Evolutionary conservation across 768 basidiomycete genomes (phyloP), one percentile per base, ranked within the genome.

Genomic region (Tricholoma terreum): DNA sequence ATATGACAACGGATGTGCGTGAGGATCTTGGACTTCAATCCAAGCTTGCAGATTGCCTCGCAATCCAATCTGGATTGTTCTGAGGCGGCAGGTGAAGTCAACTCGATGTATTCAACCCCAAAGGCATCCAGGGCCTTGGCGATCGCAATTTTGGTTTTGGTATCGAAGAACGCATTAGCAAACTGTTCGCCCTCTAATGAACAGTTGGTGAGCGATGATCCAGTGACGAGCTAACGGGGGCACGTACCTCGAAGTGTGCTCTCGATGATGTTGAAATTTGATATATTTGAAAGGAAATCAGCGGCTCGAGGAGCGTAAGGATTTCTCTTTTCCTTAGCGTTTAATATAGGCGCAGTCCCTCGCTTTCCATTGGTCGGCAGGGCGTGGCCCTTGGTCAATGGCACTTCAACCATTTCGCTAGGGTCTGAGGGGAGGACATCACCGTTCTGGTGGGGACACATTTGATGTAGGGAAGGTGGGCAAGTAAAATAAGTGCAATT

Each of bases 1-100:
- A 99, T 98, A 73, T 99, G 97, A 74, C 97, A 99, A 46, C 97
- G 87, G 65, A 99, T 98, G 79, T 99, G 97, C 6, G 97, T 99
- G 60, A 98, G 84, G 73, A 98, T 94, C 83, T 96, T 97, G 68
- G 87, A 81, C 80, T 92, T 94, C 73, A 98, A 81, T 2, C 95
- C 94, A 63, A 98, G 92, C 82, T 94, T 95, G 87, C 97, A 99
- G 75, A 99, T 99, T 46, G 92, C 91, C 78, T 96, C 93, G 77
- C 97, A 99, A 69, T 98, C 96, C 30, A 79, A 71, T 33, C 90
- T 84, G 19, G 94, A 97, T 74, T 98, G 94, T 68, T 98, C 94
- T 5, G 96, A 98, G 21, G 97, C 96, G 43, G 90, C 94, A 49
- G 97, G 96, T 14, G 96, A 98, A 34, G 97, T 99, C 69, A 99